Conservation (phyloP, 345 rosid species). For the Lumnitzera racemosa region DNA sequence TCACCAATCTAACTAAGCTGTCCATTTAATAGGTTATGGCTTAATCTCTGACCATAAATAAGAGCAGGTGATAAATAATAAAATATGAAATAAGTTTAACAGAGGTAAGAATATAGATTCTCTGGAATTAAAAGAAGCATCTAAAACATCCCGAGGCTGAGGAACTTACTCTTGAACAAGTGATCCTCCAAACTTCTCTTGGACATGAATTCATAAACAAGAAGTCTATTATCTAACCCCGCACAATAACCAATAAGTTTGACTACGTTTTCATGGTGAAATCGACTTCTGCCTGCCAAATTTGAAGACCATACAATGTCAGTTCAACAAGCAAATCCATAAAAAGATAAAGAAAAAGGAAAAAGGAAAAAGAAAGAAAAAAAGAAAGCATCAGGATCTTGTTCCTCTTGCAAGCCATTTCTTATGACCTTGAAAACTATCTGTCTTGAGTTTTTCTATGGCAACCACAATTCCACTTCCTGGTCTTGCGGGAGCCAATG, state of each 20-base stretch:
- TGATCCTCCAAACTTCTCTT: constrained; percentile 91
- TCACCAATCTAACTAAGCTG: no score
- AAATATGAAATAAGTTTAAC: no score
- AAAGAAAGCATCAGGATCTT: not conserved
- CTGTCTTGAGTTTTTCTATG: constrained; percentile 52
- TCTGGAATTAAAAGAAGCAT: no score
- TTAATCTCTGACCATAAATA: no score
- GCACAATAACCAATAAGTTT: constrained; percentile 75
- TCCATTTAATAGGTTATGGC: no score
- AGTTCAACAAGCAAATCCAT: not conserved
- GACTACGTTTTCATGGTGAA: constrained; percentile 73
- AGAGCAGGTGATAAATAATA: no score
- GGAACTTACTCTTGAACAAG: constrained; percentile 66
- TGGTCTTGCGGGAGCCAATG: constrained; percentile 53
- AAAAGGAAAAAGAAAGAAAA: no score
- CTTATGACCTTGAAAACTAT: constrained; percentile 65
- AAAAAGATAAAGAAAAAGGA: not conserved
- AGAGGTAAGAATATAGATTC: no score
- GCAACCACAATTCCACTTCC: constrained; percentile 56
- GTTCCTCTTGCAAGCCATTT: constrained; percentile 63
- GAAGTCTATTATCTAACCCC: constrained; percentile 56
- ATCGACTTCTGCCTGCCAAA: constrained; percentile 74
- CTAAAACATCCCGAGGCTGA: not conserved
- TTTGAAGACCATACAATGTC: not conserved
- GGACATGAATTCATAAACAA: constrained; percentile 83